These are phyloP conservation scores for Ascochyta pisi DNA, from an alignment of 2,329 filamentous ascomycete species.

Conservation along the genomic window DNA sequence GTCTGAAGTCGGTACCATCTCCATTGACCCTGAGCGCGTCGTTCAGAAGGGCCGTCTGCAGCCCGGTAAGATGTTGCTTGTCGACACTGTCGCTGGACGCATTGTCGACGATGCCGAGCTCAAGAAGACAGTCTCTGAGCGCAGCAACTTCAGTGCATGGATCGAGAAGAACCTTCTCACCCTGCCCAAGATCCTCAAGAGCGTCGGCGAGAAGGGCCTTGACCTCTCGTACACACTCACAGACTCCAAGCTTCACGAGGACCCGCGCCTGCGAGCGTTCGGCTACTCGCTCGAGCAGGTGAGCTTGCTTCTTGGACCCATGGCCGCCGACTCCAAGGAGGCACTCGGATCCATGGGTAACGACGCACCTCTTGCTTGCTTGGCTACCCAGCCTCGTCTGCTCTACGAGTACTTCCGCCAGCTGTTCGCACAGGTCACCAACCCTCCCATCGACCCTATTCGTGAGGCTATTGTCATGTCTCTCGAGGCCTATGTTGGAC, in stretches of 20 bases:
- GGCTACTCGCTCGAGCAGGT: constrained; percentile 97
- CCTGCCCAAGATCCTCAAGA: constrained; percentile 75
- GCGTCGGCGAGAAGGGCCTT: constrained; percentile 63
- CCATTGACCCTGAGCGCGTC: constrained; percentile 86
- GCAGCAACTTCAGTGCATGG: constrained; percentile 89
- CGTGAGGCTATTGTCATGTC: constrained; percentile 99
- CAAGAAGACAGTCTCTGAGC: constrained; percentile 84
- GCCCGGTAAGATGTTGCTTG: constrained; percentile 93
- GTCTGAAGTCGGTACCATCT: constrained; percentile 93
- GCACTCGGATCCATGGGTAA: constrained; percentile 98
- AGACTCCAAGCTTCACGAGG: constrained; percentile 76
- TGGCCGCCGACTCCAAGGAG: constrained; percentile 97
- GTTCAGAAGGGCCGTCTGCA: constrained; percentile 93
- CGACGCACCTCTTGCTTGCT: constrained; percentile 88
- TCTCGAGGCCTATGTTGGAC: constrained; percentile 92
- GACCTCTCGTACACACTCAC: constrained; percentile 74
- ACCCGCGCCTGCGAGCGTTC: constrained; percentile 82
- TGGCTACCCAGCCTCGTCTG: constrained; percentile 86
- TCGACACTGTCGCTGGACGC: constrained; percentile 87
- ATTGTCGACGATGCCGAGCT: constrained; percentile 95
- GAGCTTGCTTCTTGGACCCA: constrained; percentile 86
- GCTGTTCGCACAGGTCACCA: constrained; percentile 96
- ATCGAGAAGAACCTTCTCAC: constrained; percentile 84
- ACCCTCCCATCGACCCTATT: constrained; percentile 96
- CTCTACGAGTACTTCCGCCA: constrained; percentile 97